These are phyloP conservation scores for Cucumis melo DNA, from an alignment of 306 rosid species.

Conservation along the genomic window DNA sequence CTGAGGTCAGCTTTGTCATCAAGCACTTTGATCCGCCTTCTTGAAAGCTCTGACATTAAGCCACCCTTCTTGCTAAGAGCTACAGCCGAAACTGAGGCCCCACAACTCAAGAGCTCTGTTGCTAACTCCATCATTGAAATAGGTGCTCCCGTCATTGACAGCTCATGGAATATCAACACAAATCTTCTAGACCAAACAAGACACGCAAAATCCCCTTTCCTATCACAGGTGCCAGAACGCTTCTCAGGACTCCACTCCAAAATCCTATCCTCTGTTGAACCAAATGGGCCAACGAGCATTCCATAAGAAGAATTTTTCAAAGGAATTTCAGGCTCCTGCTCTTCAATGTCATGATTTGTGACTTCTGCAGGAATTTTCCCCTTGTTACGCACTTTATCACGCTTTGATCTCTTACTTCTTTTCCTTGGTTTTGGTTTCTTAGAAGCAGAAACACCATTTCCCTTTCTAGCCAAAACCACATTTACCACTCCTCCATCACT, in stretches of 20 bases:
- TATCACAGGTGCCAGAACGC: constrained; percentile 54
- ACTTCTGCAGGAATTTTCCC: constrained; percentile 18
- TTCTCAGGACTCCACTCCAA: constrained; percentile 54
- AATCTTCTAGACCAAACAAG: constrained; percentile 71
- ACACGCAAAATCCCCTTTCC: constrained; percentile 54
- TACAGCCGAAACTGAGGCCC: constrained; percentile 70
- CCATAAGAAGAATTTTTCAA: constrained; percentile 61
- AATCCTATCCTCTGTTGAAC: constrained; percentile 50
- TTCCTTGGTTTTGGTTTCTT: constrained; percentile 27
- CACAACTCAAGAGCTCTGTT: constrained; percentile 83
- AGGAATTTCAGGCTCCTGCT: constrained; percentile 43
- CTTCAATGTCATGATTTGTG: constrained; percentile 35
- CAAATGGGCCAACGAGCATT: constrained; percentile 83
- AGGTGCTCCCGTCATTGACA: constrained; percentile 96
- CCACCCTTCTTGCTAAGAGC: constrained; percentile 90
- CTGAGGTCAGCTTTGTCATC: constrained; percentile 63
- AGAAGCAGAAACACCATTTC: constrained; percentile 24
- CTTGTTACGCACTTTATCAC: constrained; percentile 37
- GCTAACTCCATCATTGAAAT: constrained; percentile 91
- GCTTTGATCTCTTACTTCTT: constrained; percentile 30
- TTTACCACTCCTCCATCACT: constrained; percentile 20
- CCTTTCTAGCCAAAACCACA: constrained; percentile 39
- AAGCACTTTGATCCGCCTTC: constrained; percentile 67
- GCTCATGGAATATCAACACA: constrained; percentile 73
- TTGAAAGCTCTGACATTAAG: constrained; percentile 70